phyloP scores from a whole-genome alignment of 495 filamentous ascomycete genomes.

The Xylaria curta region DNA sequence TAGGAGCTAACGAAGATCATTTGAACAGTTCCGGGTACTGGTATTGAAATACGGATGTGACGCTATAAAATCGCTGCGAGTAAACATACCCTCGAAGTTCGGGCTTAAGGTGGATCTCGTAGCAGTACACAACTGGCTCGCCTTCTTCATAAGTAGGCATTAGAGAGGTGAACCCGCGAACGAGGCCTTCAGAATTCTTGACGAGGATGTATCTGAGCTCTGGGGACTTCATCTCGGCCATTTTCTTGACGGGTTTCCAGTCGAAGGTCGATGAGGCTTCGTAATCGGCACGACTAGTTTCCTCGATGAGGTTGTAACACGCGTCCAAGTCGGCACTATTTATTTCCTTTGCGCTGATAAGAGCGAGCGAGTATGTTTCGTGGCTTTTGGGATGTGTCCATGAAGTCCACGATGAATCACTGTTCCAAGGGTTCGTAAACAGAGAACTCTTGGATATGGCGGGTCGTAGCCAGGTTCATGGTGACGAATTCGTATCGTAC shows the following conservation, averaged over 20 bases:
- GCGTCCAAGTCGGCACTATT: slow-evolving; percentile 59
- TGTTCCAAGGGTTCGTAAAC: neutral
- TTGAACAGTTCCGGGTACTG: too few species aligned
- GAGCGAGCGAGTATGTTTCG: slow-evolving; percentile 47
- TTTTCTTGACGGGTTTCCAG: slow-evolving; percentile 75
- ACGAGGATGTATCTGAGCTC: slow-evolving; percentile 73
- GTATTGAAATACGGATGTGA: too few species aligned
- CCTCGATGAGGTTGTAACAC: slow-evolving; percentile 74
- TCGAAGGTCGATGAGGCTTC: slow-evolving; percentile 64
- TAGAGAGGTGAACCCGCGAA: slow-evolving; percentile 77
- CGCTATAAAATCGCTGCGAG: neutral
- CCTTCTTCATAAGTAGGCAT: slow-evolving; percentile 84
- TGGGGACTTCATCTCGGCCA: slow-evolving; percentile 74
- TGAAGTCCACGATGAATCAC: slow-evolving; percentile 47
- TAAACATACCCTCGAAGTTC: slow-evolving; percentile 53
- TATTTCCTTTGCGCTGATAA: slow-evolving; percentile 58
- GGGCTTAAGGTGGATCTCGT: slow-evolving; percentile 79
- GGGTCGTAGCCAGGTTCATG: slow-evolving; percentile 5
- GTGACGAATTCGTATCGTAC: slow-evolving; percentile 34
- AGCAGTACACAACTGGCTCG: slow-evolving; percentile 79
- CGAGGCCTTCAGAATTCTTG: slow-evolving; percentile 40
- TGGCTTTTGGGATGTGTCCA: slow-evolving; percentile 53
- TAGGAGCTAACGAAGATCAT: neutral
- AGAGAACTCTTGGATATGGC: neutral
- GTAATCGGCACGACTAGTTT: slow-evolving; percentile 73